Base-by-base conservation (phyloP, 169 alveolate genomes). In the Cystoisospora suis region DNA sequence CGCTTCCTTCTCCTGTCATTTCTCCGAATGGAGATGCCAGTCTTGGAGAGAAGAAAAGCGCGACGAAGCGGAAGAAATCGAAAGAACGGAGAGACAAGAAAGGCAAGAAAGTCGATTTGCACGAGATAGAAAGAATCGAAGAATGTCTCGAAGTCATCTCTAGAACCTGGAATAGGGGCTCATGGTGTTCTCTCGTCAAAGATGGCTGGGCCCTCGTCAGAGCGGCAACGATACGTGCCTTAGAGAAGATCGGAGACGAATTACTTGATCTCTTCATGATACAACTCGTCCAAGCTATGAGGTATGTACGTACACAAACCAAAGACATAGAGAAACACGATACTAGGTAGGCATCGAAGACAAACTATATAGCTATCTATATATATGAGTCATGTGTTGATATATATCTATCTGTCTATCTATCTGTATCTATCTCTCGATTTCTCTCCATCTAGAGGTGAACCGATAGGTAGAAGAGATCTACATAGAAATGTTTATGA, bases 281-380 rank as follows among this genome's bases (percentile, higher is more conserved):
- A 53, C 83, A 72, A 40, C 83, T 72, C 29, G 83, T 72, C 56
- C 83, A 72, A 34, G 83, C 56, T 6, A 72, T 72, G 83, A 6
- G 83, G 83, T 72, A 27, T 5, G 61, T 49, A 9, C 61, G 61
- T 49, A 49, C 20, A 58, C 3, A 9, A 58, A 58, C 23, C 12
- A 53, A 53, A 53, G 9, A 53, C 61, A 53, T 53, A n/a, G n/a
- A n/a, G n/a, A n/a, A n/a, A n/a, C n/a, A n/a, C n/a, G n/a, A n/a
- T n/a, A n/a, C n/a, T 53, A 53, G n/a, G 20, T 9, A 20, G 9
- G 20, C 20, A 53, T 53, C 29, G 9, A 5, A 65, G 15, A 65
- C 15, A 9, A 65, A 65, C 15, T 7, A 65, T 65, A 27, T n/a
- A 65, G 12, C 6, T 65, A 65, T 65, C 6, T 65, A 65, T 65